A percentile compares a stretch with the other conserved stretches of the same genome.
Evolutionary conservation across 768 basidiomycete species (phyloP).

Genomic region (Trametes punicea): DNA sequence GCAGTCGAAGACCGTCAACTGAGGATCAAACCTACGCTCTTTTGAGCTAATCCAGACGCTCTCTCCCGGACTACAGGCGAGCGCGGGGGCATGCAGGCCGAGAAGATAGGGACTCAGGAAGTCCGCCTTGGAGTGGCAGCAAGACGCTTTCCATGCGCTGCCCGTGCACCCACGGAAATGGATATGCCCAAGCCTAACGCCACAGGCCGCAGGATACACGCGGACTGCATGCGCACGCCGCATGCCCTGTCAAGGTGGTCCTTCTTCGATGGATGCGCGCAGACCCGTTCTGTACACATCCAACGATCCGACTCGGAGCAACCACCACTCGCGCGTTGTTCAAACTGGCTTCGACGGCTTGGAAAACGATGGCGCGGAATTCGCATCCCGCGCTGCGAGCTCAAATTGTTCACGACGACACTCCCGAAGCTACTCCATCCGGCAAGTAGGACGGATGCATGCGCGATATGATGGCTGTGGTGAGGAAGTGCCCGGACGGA

Average conservation of each 20-base stretch:
- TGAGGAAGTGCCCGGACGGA: conserved; percentile 3
- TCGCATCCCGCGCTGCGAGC: not conserved
- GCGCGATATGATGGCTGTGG: conserved; percentile 12
- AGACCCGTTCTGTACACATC: not conserved
- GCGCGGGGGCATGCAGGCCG: no score
- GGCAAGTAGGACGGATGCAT: not conserved
- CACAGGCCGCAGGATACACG: not conserved
- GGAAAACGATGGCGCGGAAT: not conserved
- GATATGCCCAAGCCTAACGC: not conserved
- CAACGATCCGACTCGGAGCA: not conserved
- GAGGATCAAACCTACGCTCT: no score
- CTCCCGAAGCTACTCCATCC: conserved; percentile 12
- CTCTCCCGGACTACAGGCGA: no score
- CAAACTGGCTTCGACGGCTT: not conserved
- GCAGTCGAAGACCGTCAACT: no score
- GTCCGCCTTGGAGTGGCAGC: no score
- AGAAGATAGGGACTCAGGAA: no score
- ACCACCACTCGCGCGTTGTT: not conserved
- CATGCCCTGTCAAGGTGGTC: not conserved
- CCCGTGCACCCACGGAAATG: not conserved
- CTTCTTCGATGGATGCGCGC: not conserved
- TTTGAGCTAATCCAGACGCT: no score
- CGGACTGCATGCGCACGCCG: not conserved
- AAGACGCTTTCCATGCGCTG: not conserved
- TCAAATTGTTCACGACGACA: not conserved